Evolutionary conservation across 192 early-diverging fungal species (phyloP).

Genomic region (Haplosporangium gracile): DNA sequence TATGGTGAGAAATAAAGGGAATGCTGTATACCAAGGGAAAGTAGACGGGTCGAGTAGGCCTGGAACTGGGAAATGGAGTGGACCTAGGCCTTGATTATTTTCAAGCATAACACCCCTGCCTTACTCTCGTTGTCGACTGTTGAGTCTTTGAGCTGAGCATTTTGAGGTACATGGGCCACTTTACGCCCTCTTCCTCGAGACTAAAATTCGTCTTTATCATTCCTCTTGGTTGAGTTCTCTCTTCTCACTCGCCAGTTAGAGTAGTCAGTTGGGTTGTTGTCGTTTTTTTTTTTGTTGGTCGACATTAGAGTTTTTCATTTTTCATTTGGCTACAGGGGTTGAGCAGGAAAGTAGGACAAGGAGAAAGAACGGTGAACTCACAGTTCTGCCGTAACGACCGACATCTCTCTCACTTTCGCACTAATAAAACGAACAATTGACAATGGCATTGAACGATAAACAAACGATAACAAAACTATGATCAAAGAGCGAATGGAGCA

Average conservation of each 20-base stretch:
- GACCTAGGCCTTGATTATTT: not conserved
- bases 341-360: not conserved
- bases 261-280: not conserved
- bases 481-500: no score
- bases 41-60: not conserved
- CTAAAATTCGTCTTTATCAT: not conserved
- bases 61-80: not conserved
- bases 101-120: not conserved
- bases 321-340: not conserved
- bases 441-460: not conserved
- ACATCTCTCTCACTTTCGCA: not conserved
- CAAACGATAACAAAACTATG: not conserved
- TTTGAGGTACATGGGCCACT: not conserved
- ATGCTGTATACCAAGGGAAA: not conserved
- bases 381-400: not conserved
- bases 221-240: not conserved
- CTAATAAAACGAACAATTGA: not conserved
- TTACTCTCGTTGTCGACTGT: not conserved
- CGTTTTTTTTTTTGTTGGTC: not conserved
- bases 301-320: not conserved
- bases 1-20: not conserved
- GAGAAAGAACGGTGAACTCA: not conserved
- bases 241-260: not conserved
- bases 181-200: not conserved
- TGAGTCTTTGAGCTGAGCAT: conserved; percentile 1